Evolutionary conservation across 306 rosid genomes (phyloP).

Genomic region (Vigna trinervia): DNA sequence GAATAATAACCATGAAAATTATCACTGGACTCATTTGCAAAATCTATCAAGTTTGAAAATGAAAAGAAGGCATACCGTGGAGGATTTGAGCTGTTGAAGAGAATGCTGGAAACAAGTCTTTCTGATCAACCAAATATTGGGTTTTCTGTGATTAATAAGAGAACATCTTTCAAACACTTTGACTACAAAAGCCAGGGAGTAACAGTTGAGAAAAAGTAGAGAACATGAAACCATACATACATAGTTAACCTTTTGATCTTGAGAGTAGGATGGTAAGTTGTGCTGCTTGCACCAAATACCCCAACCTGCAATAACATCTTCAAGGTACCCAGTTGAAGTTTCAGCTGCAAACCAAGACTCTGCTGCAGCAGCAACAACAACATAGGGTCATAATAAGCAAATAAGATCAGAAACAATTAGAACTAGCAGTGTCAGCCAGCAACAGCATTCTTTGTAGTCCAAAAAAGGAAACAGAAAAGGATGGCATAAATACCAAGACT

Average conservation of each 20-base stretch:
- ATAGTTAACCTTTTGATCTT: conserved; percentile 47
- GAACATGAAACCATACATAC: conserved; percentile 12
- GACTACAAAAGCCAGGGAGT: neutral
- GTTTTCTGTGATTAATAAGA: conserved; percentile 39
- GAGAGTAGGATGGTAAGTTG: conserved; percentile 41
- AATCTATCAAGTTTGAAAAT: conserved; percentile 32
- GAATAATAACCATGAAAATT: neutral
- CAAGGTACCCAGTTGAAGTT: conserved; percentile 58
- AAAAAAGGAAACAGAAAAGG: neutral
- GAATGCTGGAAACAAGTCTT: conserved; percentile 40
- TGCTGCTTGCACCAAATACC: conserved; percentile 53
- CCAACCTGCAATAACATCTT: conserved; percentile 59
- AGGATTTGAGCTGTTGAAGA: conserved; percentile 42
- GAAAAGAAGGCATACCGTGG: conserved; percentile 43
- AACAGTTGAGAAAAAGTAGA: conserved; percentile 15
- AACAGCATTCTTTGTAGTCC: neutral
- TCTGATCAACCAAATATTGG: conserved; percentile 42
- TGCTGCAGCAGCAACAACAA: conserved; percentile 35
- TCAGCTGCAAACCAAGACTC: conserved; percentile 53
- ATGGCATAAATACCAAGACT: conserved; percentile 45
- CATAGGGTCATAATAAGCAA: conserved; percentile 32
- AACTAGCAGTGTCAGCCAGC: conserved; percentile 9
- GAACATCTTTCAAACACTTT: conserved; percentile 16
- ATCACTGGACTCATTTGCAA: neutral
- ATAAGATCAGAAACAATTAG: conserved; percentile 26